These are phyloP conservation scores for Raddia guianensis DNA, from an alignment of 176 grass and related monocot genomes.

Conservation along the genomic window DNA sequence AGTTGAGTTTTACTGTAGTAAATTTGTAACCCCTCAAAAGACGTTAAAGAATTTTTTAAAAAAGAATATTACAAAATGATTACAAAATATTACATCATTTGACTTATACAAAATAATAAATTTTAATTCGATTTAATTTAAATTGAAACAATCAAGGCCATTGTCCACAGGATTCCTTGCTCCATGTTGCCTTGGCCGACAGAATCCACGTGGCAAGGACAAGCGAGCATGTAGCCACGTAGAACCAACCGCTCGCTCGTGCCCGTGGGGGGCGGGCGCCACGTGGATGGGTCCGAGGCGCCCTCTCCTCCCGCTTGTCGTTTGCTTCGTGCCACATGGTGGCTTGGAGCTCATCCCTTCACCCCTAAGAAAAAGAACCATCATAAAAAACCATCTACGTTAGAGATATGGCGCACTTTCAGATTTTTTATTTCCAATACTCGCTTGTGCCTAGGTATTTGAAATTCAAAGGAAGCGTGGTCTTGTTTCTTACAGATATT, in stretches of 20 bases:
- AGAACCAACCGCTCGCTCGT: slow-evolving; percentile 7
- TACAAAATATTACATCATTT: no score
- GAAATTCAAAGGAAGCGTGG: not conserved
- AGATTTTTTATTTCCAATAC: not conserved
- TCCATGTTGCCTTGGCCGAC: slow-evolving; percentile 20
- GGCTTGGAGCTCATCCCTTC: slow-evolving; percentile 18
- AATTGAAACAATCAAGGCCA: no score
- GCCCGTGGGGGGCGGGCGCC: not conserved
- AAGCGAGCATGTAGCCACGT: slow-evolving; percentile 15
- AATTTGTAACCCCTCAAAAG: no score
- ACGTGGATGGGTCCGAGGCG: slow-evolving; percentile 21
- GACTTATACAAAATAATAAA: no score
- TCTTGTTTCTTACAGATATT: not conserved
- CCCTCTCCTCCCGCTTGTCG: slow-evolving; percentile 3
- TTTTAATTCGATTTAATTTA: no score
- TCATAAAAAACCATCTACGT: no score
- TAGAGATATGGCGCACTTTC: no score
- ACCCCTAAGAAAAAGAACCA: not conserved
- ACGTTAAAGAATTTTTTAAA: no score
- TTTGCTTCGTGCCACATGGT: slow-evolving; percentile 28
- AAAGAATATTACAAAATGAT: no score
- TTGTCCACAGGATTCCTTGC: not conserved
- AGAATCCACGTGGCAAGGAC: slow-evolving; percentile 20
- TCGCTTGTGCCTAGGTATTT: not conserved
- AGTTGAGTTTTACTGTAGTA: no score